Evolutionary conservation across 2,329 filamentous ascomycete species (phyloP).

Genomic region (Fusarium pseudoanthophilum): DNA sequence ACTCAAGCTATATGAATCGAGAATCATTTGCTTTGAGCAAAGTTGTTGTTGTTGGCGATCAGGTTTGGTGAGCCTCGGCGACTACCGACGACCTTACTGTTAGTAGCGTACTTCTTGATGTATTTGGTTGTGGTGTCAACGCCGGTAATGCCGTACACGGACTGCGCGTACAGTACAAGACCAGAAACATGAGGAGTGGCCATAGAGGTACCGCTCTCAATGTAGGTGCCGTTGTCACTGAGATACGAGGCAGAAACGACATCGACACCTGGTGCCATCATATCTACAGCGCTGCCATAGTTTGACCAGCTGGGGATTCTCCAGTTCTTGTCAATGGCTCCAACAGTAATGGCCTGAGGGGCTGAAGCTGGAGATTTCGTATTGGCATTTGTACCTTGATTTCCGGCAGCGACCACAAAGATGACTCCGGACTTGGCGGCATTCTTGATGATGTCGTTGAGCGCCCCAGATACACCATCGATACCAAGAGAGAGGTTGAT

Average conservation of each 20-base stretch:
- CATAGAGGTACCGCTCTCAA: constrained; percentile 71
- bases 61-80: constrained; percentile 57
- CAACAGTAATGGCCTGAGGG: constrained; percentile 47
- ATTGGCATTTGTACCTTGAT: constrained; percentile 50
- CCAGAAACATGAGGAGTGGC: constrained; percentile 70
- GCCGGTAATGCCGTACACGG: constrained; percentile 53
- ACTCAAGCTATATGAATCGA: neutral
- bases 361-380: constrained; percentile 48
- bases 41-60: constrained; percentile 61
- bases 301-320: constrained; percentile 60
- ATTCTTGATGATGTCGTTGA: constrained; percentile 61
- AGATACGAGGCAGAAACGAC: constrained; percentile 61
- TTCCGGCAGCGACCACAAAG: constrained; percentile 66
- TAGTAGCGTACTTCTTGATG: constrained; percentile 55
- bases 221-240: constrained; percentile 54
- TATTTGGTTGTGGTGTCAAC: constrained; percentile 51
- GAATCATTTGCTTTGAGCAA: constrained; percentile 24
- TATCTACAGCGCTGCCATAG: constrained; percentile 59
- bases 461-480: constrained; percentile 50
- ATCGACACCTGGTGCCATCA: constrained; percentile 61
- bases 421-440: constrained; percentile 61
- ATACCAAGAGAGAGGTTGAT: constrained; percentile 67
- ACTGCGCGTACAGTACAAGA: constrained; percentile 61
- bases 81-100: constrained; percentile 52
- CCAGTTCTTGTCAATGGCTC: constrained; percentile 52